phyloP scores from a whole-genome alignment of 441 rosid genomes.

The Omphalea diandra region DNA sequence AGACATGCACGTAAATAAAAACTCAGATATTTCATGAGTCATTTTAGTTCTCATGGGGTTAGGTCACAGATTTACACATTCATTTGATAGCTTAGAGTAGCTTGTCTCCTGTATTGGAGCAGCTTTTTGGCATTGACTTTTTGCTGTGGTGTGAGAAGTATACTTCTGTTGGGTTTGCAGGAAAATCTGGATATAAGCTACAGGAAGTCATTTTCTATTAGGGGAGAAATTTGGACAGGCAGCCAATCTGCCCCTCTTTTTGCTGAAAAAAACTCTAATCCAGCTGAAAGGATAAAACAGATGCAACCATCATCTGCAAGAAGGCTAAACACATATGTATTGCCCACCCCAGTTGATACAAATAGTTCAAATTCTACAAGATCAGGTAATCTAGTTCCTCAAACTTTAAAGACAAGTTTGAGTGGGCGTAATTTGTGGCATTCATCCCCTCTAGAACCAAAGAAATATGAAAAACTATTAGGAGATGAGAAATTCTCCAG shows the following conservation, averaged over 20 bases:
- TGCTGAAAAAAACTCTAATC: constrained; percentile 58
- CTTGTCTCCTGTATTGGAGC: not conserved
- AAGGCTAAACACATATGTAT: constrained; percentile 59
- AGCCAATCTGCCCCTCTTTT: constrained; percentile 91
- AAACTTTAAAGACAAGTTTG: constrained; percentile 41
- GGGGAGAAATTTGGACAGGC: constrained; percentile 40
- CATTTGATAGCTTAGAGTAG: not conserved
- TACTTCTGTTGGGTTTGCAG: constrained; percentile 41
- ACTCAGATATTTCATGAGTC: too few species aligned
- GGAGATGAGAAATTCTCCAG: constrained; percentile 46
- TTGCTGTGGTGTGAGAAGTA: constrained; percentile 1
- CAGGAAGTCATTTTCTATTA: constrained; percentile 41
- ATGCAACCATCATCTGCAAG: constrained; percentile 34
- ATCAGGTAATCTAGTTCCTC: constrained; percentile 36
- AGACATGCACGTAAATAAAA: too few species aligned
- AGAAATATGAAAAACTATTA: constrained; percentile 34
- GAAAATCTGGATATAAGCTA: constrained; percentile 38
- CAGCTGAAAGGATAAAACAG: constrained; percentile 51
- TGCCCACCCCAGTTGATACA: constrained; percentile 81
- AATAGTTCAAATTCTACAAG: constrained; percentile 45
- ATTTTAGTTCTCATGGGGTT: not conserved
- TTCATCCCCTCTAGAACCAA: constrained; percentile 78
- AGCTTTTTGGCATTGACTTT: constrained; percentile 7
- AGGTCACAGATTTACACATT: not conserved
- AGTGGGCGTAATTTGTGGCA: constrained; percentile 55